These are phyloP conservation scores for Cnidoscolus chayamansa DNA, from an alignment of 441 rosid species.

Conservation along the genomic window DNA sequence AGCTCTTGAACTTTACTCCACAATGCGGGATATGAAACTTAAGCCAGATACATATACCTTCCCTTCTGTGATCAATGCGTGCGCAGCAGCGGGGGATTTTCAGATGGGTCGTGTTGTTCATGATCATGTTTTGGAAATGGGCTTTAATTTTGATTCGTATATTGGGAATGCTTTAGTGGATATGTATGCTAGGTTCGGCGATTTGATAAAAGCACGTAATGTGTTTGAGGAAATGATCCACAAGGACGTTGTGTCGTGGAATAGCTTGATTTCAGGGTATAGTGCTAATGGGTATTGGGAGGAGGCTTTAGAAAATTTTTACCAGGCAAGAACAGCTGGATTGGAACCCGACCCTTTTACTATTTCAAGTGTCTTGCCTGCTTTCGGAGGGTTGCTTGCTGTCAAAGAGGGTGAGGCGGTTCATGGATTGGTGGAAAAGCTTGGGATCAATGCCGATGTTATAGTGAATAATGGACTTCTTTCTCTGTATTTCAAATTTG, in stretches of 20 bases:
- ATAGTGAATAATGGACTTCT: constrained; percentile 54
- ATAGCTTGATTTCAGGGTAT: constrained; percentile 57
- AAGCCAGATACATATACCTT: constrained; percentile 54
- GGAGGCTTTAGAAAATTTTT: constrained; percentile 43
- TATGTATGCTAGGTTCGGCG: constrained; percentile 51
- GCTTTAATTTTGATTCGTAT: constrained; percentile 48
- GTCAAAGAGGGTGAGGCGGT: constrained; percentile 40
- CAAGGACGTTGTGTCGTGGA: constrained; percentile 58
- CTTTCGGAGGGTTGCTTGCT: constrained; percentile 46
- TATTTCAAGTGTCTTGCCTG: constrained; percentile 52
- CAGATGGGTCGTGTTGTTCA: constrained; percentile 40
- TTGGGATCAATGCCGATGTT: constrained; percentile 36
- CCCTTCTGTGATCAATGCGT: constrained; percentile 57
- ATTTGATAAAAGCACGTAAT: constrained; percentile 35
- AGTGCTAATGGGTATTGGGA: constrained; percentile 45
- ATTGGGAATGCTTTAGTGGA: constrained; percentile 56
- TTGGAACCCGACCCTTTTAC: constrained; percentile 50
- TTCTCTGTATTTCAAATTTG: constrained; percentile 57
- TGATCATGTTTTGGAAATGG: constrained; percentile 32
- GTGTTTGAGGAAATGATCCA: constrained; percentile 55
- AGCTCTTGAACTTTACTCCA: constrained; percentile 45
- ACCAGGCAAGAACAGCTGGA: constrained; percentile 29
- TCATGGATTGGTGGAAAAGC: constrained; percentile 52
- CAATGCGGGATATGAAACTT: constrained; percentile 34
- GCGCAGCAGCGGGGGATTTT: constrained; percentile 41